Percentiles rank a stretch among this genome's conserved stretches.
These are phyloP conservation scores for Ceratocystiopsis sp. DNA, from an alignment of 2,329 filamentous ascomycete species.

Conservation along the genomic window DNA sequence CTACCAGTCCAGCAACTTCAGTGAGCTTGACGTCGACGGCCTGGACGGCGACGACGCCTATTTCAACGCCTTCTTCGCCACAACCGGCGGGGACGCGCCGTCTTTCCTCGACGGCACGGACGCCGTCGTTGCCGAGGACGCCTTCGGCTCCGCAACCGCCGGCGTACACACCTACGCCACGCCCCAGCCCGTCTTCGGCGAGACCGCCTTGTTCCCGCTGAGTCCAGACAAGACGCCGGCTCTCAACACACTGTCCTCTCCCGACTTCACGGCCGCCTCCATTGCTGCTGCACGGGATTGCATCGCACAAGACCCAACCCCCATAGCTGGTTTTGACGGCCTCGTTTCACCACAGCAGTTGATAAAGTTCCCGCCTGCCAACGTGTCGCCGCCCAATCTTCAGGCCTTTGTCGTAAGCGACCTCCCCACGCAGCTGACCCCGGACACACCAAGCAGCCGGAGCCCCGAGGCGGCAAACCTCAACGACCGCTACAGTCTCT, in stretches of 20 bases:
- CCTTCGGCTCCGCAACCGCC: conserved; percentile 1
- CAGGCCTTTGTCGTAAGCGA: conserved; percentile 9
- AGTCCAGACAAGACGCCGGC: conserved; percentile 36
- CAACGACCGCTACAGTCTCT: conserved; percentile 11
- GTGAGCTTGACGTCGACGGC: conserved; percentile 20
- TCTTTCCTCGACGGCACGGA: conserved; percentile 24
- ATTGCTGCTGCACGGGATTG: neutral
- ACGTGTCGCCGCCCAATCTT: conserved; percentile 14
- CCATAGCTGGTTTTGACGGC: conserved; percentile 13
- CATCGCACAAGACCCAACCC: conserved; percentile 4
- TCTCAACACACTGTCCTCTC: conserved; percentile 26
- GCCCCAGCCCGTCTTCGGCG: conserved; percentile 10
- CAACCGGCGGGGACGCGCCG: conserved; percentile 23
- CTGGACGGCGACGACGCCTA: conserved; percentile 22
- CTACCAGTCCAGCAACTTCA: conserved; percentile 32
- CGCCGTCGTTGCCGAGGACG: conserved; percentile 5
- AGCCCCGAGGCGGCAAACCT: conserved; percentile 14
- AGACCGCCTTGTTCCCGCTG: conserved; percentile 22
- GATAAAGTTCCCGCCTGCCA: conserved; percentile 21
- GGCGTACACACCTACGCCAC: conserved; percentile 3
- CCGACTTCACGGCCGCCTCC: conserved; percentile 15
- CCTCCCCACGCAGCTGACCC: conserved; percentile 24
- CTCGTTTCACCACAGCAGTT: conserved; percentile 26
- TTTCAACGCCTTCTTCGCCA: conserved; percentile 27
- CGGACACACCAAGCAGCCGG: conserved; percentile 28